Evolutionary conservation across 306 rosid species (phyloP).

Genomic region (Sindora glabra): DNA sequence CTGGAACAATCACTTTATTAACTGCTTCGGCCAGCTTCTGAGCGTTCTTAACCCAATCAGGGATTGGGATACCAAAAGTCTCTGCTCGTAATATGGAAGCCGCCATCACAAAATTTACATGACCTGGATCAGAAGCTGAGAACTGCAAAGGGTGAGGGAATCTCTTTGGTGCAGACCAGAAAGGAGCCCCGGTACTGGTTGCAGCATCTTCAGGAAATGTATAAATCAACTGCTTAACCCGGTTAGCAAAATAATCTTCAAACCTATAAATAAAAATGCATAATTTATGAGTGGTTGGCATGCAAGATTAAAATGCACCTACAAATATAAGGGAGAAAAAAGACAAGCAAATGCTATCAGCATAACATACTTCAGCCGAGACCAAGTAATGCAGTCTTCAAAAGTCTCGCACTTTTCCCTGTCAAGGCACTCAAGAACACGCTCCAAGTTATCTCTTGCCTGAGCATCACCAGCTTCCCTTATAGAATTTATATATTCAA

Average conservation of each 20-base stretch:
- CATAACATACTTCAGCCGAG: conserved; percentile 68
- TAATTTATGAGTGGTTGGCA: neutral
- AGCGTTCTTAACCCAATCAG: conserved; percentile 75
- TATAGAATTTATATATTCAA: conserved; percentile 62
- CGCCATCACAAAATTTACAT: conserved; percentile 74
- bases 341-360: neutral
- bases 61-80: conserved; percentile 80
- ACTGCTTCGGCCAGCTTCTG: conserved; percentile 65
- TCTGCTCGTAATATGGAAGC: conserved; percentile 81
- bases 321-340: neutral
- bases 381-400: conserved; percentile 86
- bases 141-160: conserved; percentile 84
- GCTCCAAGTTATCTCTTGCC: conserved; percentile 94
- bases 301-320: neutral
- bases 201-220: conserved; percentile 95
- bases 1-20: conserved; percentile 67
- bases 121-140: conserved; percentile 61
- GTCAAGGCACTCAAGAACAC: conserved; percentile 84
- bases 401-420: conserved; percentile 73
- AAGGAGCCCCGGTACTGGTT: conserved; percentile 89
- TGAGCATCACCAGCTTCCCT: conserved; percentile 94
- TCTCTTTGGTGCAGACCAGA: conserved; percentile 99
- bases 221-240: conserved; percentile 84
- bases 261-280: conserved; percentile 49
- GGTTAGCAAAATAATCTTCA: conserved; percentile 83